Evolutionary conservation across 768 basidiomycete species (phyloP).

Genomic region (Porpolomopsis calyptriformis): DNA sequence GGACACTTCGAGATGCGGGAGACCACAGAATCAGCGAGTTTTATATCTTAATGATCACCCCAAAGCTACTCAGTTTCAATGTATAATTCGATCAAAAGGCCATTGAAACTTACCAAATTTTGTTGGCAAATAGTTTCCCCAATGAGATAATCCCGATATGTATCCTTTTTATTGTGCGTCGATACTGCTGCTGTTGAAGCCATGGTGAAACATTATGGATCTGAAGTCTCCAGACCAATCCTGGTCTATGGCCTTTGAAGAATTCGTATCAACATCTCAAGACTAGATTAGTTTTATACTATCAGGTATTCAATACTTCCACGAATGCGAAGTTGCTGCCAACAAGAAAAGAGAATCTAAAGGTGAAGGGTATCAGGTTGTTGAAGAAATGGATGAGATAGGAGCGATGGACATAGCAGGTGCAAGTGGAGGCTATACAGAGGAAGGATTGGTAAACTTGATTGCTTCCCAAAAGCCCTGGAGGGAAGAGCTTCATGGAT

Average conservation of each 20-base stretch:
- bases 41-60: slow-evolving; percentile 7
- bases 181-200: slow-evolving; percentile 11
- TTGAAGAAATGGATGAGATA: neutral
- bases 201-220: slow-evolving; percentile 8
- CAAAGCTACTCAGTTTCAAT: neutral
- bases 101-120: slow-evolving; percentile 28
- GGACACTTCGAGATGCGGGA: neutral
- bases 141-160: slow-evolving; percentile 14
- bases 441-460: neutral
- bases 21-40: slow-evolving; percentile 9
- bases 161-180: slow-evolving; percentile 24
- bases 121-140: slow-evolving; percentile 27
- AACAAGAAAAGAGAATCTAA: slow-evolving; percentile 20
- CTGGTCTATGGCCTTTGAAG: slow-evolving; percentile 6
- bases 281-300: slow-evolving; percentile 5
- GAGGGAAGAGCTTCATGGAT: slow-evolving; percentile 10
- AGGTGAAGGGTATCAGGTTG: slow-evolving; percentile 22
- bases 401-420: slow-evolving; percentile 10
- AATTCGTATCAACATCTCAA: neutral
- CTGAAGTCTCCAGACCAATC: neutral
- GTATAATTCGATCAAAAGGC: slow-evolving; percentile 11
- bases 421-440: neutral
- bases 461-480: neutral
- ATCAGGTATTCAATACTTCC: slow-evolving; percentile 10
- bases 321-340: slow-evolving; percentile 8